Evolutionary conservation across 164 flowering plant genomes (phyloP).

Genomic region (Vitis riparia): DNA sequence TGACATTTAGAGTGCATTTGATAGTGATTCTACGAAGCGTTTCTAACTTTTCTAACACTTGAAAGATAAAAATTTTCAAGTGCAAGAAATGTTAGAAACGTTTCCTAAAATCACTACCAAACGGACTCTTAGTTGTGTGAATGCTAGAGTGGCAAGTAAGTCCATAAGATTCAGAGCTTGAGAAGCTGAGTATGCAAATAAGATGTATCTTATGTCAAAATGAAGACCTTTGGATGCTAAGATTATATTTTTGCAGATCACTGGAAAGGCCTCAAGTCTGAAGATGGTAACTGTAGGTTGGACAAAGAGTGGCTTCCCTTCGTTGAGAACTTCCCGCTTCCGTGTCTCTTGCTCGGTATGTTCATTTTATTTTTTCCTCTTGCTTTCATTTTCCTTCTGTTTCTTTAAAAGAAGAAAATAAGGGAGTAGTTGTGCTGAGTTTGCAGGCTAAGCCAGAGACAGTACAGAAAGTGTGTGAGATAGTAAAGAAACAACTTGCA

Average conservation of each 20-base stretch:
- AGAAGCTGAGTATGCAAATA: too few relatives aligned
- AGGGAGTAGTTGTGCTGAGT: not conserved
- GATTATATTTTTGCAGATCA: constrained; percentile 20
- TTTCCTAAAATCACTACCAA: too few relatives aligned
- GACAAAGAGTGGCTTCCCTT: constrained; percentile 34
- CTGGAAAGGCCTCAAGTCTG: constrained; percentile 20
- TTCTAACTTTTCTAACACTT: too few relatives aligned
- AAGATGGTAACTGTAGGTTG: constrained; percentile 25
- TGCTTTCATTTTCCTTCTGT: not conserved
- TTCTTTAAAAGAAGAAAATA: not conserved
- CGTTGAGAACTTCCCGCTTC: constrained; percentile 34
- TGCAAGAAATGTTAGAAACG: too few relatives aligned
- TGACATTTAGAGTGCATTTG: too few relatives aligned
- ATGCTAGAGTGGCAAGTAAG: too few relatives aligned
- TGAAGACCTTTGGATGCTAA: not conserved
- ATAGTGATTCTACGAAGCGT: too few relatives aligned
- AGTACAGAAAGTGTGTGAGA: constrained; percentile 27
- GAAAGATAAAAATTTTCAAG: too few relatives aligned
- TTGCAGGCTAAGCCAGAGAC: constrained; percentile 39
- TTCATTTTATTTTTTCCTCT: not conserved
- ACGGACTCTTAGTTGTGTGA: too few relatives aligned
- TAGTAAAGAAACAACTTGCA: constrained; percentile 40
- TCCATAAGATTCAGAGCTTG: too few relatives aligned
- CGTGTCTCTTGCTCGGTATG: constrained; percentile 40
- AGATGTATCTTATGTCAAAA: too few relatives aligned